Percentiles rank a stretch among this genome's conserved stretches.
Evolutionary conservation across 495 filamentous ascomycete species (phyloP).

Genomic region (Podospora conica): DNA sequence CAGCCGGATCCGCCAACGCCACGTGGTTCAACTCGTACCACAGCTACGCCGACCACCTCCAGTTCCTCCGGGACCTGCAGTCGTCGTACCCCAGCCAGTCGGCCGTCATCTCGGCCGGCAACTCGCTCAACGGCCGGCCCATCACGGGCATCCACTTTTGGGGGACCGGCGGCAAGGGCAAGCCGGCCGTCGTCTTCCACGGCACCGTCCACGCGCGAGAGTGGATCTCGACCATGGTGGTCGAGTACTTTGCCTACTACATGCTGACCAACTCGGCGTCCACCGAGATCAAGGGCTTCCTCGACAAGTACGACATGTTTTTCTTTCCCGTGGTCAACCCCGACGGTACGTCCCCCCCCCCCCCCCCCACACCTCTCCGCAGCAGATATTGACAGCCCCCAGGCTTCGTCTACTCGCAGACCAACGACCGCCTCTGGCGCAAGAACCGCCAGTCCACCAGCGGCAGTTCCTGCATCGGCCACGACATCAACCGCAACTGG

Average conservation of each 20-base stretch:
- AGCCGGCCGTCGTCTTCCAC: slow-evolving; percentile 54
- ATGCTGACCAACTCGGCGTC: slow-evolving; percentile 44
- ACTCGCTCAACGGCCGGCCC: slow-evolving; percentile 44
- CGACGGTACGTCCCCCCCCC: slow-evolving; percentile 31
- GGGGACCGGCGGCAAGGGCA: slow-evolving; percentile 46
- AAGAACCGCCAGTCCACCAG: slow-evolving; percentile 51
- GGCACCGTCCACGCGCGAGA: slow-evolving; percentile 58
- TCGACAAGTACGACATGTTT: slow-evolving; percentile 60
- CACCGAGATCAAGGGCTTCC: slow-evolving; percentile 34
- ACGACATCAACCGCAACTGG: slow-evolving; percentile 63
- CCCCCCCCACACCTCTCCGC: too few relatives aligned
- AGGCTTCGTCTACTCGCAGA: slow-evolving; percentile 55
- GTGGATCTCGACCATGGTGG: slow-evolving; percentile 56
- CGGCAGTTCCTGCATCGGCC: slow-evolving; percentile 45
- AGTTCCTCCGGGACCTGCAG: slow-evolving; percentile 44
- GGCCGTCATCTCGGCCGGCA: slow-evolving; percentile 46
- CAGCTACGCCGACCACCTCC: slow-evolving; percentile 46
- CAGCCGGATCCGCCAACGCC: slow-evolving; percentile 16
- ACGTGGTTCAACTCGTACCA: slow-evolving; percentile 55
- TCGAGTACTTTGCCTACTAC: slow-evolving; percentile 53
- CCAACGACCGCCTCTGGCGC: slow-evolving; percentile 52
- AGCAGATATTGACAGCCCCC: neutral
- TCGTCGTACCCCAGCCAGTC: slow-evolving; percentile 41
- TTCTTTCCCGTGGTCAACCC: slow-evolving; percentile 59
- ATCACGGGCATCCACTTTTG: slow-evolving; percentile 57